These are phyloP conservation scores for Paramecium caudatum DNA, from an alignment of 73 alveolate species.

Conservation along the genomic window DNA sequence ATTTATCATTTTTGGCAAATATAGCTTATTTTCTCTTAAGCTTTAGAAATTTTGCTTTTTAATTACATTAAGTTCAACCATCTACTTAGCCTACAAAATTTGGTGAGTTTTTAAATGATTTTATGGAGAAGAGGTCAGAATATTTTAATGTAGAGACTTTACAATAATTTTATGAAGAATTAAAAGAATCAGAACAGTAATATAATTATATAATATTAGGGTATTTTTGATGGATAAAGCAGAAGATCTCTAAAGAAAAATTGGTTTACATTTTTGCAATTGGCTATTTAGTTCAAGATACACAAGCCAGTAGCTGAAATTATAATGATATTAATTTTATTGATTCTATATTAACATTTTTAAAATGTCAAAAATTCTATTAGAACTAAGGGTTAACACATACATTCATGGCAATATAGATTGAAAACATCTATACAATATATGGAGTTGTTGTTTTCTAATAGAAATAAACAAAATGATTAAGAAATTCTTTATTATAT, in stretches of 20 bases:
- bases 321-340: background rate
- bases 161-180: slow-evolving; percentile 9
- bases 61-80: background rate
- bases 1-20: background rate
- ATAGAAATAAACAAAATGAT: too few species aligned
- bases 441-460: too few species aligned
- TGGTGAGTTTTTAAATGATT: slow-evolving; percentile 24
- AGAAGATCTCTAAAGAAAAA: background rate
- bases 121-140: background rate
- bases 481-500: too few species aligned
- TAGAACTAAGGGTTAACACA: too few species aligned
- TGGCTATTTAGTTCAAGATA: slow-evolving; percentile 30
- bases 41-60: background rate
- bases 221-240: too few species aligned
- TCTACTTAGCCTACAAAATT: background rate
- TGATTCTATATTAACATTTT: too few species aligned
- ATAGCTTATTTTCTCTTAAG: background rate
- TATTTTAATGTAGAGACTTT: background rate
- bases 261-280: slow-evolving; percentile 41
- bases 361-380: too few species aligned
- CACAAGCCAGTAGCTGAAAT: background rate
- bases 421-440: too few species aligned
- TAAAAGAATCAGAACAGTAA: slow-evolving; percentile 28
- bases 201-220: too few species aligned
- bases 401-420: too few species aligned